These are phyloP conservation scores for Phialophora verrucosa DNA, from an alignment of 2,329 filamentous ascomycete species.

Conservation along the genomic window DNA sequence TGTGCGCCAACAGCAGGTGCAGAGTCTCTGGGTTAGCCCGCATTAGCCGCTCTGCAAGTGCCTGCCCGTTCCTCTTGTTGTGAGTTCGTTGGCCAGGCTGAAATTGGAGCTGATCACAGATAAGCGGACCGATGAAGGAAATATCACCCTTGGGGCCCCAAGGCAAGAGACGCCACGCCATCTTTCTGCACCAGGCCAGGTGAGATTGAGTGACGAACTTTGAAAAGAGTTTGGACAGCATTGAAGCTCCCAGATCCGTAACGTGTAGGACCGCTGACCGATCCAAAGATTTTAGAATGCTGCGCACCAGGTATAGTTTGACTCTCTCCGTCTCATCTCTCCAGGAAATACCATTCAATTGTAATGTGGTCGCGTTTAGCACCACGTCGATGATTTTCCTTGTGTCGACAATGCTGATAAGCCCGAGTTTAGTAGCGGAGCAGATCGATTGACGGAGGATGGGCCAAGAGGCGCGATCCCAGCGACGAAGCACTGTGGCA, in stretches of 20 bases:
- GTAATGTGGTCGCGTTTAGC: not conserved
- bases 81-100: not conserved
- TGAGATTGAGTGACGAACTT: conserved; percentile 11
- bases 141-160: conserved; percentile 23
- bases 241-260: conserved; percentile 20
- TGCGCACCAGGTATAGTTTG: conserved; percentile 14
- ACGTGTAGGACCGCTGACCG: conserved; percentile 25
- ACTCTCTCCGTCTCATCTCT: conserved; percentile 3
- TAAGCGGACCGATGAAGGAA: conserved; percentile 18
- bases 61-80: conserved; percentile 10
- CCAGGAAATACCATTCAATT: not conserved
- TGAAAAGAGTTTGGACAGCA: conserved; percentile 25
- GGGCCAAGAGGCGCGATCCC: conserved; percentile 23
- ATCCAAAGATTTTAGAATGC: conserved; percentile 20
- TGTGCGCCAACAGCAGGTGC: conserved; percentile 15
- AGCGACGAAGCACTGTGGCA: conserved; percentile 12
- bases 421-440: conserved; percentile 34
- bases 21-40: conserved; percentile 1
- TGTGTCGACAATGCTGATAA: conserved; percentile 27
- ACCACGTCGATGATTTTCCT: conserved; percentile 20
- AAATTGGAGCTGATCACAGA: conserved; percentile 13
- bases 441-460: conserved; percentile 21
- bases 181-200: not conserved
- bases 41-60: conserved; percentile 13
- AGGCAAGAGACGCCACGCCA: conserved; percentile 21